These are phyloP conservation scores for Laguncularia racemosa DNA, from an alignment of 345 rosid genomes.

Conservation along the genomic window DNA sequence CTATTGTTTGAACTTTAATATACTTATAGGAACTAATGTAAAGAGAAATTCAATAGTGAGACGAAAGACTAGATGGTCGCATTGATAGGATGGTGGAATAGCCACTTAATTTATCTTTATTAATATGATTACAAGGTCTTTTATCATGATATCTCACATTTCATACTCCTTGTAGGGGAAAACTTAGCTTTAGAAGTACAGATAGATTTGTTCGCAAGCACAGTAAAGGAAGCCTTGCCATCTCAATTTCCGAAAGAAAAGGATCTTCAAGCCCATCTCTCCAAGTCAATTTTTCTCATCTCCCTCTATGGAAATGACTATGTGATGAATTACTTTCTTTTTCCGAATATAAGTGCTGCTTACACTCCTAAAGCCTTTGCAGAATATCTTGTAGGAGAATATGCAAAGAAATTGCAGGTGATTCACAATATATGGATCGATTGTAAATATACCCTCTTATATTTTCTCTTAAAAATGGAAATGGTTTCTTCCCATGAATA, in stretches of 20 bases:
- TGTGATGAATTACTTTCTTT: not conserved
- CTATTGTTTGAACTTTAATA: too few species aligned
- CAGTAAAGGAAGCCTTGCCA: not conserved
- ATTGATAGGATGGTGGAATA: too few species aligned
- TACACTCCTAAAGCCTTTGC: not conserved
- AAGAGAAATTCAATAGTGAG: too few species aligned
- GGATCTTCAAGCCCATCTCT: not conserved
- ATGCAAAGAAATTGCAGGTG: not conserved
- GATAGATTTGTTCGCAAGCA: not conserved
- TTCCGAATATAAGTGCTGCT: not conserved
- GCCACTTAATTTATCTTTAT: too few species aligned
- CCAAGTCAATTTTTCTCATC: slow-evolving; percentile 1
- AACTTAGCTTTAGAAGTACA: not conserved
- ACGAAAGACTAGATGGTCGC: too few species aligned
- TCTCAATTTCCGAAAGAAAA: not conserved
- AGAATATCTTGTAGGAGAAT: not conserved
- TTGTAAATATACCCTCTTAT: too few species aligned
- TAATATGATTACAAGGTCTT: too few species aligned
- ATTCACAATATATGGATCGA: not conserved
- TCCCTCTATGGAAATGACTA: slow-evolving; percentile 1
- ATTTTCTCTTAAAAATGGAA: too few species aligned
- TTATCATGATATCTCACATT: not conserved
- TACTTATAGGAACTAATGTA: too few species aligned
- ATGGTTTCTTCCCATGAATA: too few species aligned
- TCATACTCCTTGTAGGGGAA: not conserved